Conservation (phyloP, 495 filamentous ascomycete genomes). For the Tuber microsphaerosporum region DNA sequence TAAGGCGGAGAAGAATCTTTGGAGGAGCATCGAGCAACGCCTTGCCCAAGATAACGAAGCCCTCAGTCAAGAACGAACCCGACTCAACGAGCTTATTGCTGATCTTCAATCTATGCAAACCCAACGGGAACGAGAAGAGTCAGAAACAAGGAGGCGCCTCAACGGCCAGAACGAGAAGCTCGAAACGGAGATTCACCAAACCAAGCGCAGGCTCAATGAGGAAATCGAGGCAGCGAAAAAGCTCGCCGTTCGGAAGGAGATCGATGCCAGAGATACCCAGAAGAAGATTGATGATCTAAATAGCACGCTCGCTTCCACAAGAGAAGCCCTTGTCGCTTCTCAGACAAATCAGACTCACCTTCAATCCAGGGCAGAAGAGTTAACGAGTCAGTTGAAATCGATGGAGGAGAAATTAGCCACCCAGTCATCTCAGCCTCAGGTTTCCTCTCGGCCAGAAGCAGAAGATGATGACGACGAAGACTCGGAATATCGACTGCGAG, state of each 20-base stretch:
- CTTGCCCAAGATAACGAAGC: conserved; percentile 76
- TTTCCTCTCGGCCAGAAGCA: conserved; percentile 45
- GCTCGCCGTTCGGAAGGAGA: conserved; percentile 70
- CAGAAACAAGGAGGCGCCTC: conserved; percentile 68
- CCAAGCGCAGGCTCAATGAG: conserved; percentile 75
- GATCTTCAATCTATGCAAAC: conserved; percentile 80
- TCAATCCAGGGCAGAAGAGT: conserved; percentile 76
- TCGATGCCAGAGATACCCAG: conserved; percentile 74
- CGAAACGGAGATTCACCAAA: conserved; percentile 66
- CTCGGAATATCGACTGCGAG: conserved; percentile 64
- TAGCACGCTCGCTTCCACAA: conserved; percentile 63
- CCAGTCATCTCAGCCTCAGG: conserved; percentile 61
- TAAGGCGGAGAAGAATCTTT: conserved; percentile 83
- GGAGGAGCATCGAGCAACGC: conserved; percentile 83
- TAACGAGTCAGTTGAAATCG: conserved; percentile 75
- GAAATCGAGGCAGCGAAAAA: conserved; percentile 79
- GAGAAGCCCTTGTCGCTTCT: conserved; percentile 72
- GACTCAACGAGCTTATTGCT: conserved; percentile 69
- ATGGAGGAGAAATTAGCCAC: conserved; percentile 77
- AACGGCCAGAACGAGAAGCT: conserved; percentile 68
- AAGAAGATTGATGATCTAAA: conserved; percentile 85
- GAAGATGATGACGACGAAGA: conserved; percentile 48
- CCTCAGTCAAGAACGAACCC: conserved; percentile 70
- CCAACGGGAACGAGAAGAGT: conserved; percentile 78
- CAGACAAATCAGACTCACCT: conserved; percentile 84